Evolutionary conservation across 305 asterid genomes (phyloP).

Genomic region (Caryopteris hybrid): DNA sequence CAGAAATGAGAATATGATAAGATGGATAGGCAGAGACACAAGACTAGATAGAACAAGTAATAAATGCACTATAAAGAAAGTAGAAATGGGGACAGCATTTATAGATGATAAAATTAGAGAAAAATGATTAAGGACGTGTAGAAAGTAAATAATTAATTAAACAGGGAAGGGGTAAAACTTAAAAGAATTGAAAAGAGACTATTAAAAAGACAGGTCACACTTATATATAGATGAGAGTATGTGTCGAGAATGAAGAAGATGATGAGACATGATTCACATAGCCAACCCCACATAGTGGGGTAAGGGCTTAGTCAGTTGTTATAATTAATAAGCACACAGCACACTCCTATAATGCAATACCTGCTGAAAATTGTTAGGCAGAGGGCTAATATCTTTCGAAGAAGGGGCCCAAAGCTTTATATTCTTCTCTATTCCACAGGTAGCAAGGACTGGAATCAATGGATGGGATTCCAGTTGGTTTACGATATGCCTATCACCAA

Average conservation of each 20-base stretch:
- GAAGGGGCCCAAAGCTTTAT: constrained; percentile 75
- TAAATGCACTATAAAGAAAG: not conserved
- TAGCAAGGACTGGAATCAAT: constrained; percentile 58
- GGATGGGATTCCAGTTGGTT: constrained; percentile 83
- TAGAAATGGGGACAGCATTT: not conserved
- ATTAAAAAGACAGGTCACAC: not conserved
- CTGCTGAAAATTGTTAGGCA: constrained; percentile 58
- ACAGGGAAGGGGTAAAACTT: no score
- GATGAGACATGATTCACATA: not conserved
- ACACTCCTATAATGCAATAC: constrained; percentile 26
- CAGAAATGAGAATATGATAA: no score
- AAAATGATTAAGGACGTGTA: no score
- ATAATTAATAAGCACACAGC: not conserved
- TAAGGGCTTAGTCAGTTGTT: not conserved
- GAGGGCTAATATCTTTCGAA: constrained; percentile 42
- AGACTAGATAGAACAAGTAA: not conserved
- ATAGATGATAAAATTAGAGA: no score
- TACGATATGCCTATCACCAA: constrained; percentile 62
- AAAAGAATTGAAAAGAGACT: no score
- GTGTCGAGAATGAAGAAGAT: not conserved
- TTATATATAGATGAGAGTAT: not conserved
- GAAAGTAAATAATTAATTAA: no score
- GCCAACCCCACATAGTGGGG: not conserved
- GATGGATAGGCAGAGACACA: not conserved
- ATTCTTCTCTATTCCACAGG: constrained; percentile 69